Base-by-base conservation (phyloP, 495 filamentous ascomycete genomes). In the Achaetomiella virescens region DNA sequence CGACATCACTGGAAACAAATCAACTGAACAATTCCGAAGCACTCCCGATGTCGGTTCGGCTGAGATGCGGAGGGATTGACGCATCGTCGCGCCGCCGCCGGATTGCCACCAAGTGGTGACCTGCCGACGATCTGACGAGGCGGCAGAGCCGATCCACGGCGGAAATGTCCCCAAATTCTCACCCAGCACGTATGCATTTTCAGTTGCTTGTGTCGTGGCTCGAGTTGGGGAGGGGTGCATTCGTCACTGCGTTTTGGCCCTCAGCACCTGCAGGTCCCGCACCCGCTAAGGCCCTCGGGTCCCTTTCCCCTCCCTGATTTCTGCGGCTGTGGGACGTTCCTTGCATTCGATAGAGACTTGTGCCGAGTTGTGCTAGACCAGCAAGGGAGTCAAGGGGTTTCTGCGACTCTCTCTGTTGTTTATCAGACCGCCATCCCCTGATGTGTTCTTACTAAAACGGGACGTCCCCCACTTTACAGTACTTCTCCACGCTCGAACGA, bases 401-500 rank as follows among this genome's bases (percentile, higher is more conserved):
- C 18, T 25, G n/a, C 48, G 48, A 31, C 18, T 35, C 25, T 35
- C 25, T 4, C 27, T 31, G 27, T 9, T 31, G 27, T 31, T 37
- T 37, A 47, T 40, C 38, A 48, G 27, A 27, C 41, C 35, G 2
- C 27, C 42, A 35, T 45, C 37, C 20, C 35, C 40, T 59, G 15
- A 33, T 42, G 48, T 41, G 27, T 50, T 54, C 21, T 54, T 17
- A 60, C 62, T 67, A 49, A 62, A 54, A 41, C 24, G 24, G n/a
- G n/a, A 5, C 14, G 41, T 38, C 49, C 21, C 48, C 44, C 25
- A 24, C 41, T 24, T 61, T 55, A 33, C 62, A 87, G 84, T 87
- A 83, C 63, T 86, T 86, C 64, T 86, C 84, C 18, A 83, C 81
- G 10, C 70, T 86, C 52, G 84, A 87, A 64, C 72, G 83, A 51